Conservation (phyloP, 2,329 filamentous ascomycete genomes). For the Botrytis fabae region DNA sequence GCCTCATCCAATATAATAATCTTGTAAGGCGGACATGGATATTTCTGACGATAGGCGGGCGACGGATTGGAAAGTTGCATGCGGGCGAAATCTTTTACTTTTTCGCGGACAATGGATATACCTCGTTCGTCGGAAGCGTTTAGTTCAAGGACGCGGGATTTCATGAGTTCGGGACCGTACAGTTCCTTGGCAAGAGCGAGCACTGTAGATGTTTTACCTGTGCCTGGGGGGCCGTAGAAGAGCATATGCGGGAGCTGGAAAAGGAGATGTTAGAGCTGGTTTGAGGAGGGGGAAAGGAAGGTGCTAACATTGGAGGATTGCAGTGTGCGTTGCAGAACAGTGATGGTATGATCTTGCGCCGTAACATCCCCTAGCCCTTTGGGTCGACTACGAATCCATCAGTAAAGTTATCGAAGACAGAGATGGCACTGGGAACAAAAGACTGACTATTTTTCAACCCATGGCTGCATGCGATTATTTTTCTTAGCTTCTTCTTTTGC, state of each 20-base stretch:
- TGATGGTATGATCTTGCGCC: slow-evolving; percentile 95
- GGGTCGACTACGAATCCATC: slow-evolving; percentile 60
- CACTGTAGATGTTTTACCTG: slow-evolving; percentile 96
- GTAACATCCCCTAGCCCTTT: slow-evolving; percentile 93
- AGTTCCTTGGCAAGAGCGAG: slow-evolving; percentile 96
- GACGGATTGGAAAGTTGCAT: slow-evolving; percentile 83
- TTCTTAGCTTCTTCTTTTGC: slow-evolving; percentile 67
- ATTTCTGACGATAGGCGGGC: slow-evolving; percentile 65
- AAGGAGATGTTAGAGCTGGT: slow-evolving; percentile 29
- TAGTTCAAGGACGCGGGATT: slow-evolving; percentile 92
- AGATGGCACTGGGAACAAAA: background rate
- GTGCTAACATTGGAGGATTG: slow-evolving; percentile 81
- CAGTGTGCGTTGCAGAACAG: slow-evolving; percentile 85
- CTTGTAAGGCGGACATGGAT: slow-evolving; percentile 97
- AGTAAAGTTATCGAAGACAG: background rate
- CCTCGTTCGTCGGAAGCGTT: slow-evolving; percentile 99
- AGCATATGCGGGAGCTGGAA: slow-evolving; percentile 93
- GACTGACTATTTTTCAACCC: slow-evolving; percentile 97
- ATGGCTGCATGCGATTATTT: slow-evolving; percentile 73
- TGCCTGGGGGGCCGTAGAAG: slow-evolving; percentile 96
- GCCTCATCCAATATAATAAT: slow-evolving; percentile 98
- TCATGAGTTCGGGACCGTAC: slow-evolving; percentile 92
- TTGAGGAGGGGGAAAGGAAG: background rate
- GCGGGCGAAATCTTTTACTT: slow-evolving; percentile 96
- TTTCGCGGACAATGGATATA: slow-evolving; percentile 94